Percentiles rank a stretch among this genome's conserved stretches.
phyloP scores from a whole-genome alignment of 2,329 filamentous ascomycete species.

The Talaromyces sp. region DNA sequence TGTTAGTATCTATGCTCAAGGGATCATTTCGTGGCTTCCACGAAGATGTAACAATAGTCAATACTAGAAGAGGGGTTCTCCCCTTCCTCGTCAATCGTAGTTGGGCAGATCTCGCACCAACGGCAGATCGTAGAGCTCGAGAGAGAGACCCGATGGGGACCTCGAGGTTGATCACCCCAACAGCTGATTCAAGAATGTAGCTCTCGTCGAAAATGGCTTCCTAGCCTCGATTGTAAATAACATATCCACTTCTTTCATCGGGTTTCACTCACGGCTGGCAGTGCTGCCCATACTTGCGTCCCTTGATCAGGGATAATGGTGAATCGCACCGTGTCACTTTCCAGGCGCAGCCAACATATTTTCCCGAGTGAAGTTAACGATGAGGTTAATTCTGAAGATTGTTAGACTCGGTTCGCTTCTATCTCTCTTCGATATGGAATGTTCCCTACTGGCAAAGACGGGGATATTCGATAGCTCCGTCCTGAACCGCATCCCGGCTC shows the following conservation, averaged over 20 bases:
- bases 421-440: not conserved
- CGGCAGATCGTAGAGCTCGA: slow-evolving; percentile 83
- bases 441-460: slow-evolving; percentile 48
- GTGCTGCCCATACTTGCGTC: slow-evolving; percentile 92
- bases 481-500: slow-evolving; percentile 46
- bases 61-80: slow-evolving; percentile 74
- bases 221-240: slow-evolving; percentile 20
- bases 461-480: slow-evolving; percentile 48
- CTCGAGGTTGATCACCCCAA: slow-evolving; percentile 95
- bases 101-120: slow-evolving; percentile 73
- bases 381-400: slow-evolving; percentile 52
- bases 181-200: slow-evolving; percentile 81
- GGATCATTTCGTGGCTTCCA: slow-evolving; percentile 49
- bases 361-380: slow-evolving; percentile 66
- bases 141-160: slow-evolving; percentile 83
- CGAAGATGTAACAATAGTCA: slow-evolving; percentile 72
- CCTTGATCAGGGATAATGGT: slow-evolving; percentile 93
- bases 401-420: not conserved
- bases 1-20: slow-evolving; percentile 42
- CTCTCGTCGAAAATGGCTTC: slow-evolving; percentile 78
- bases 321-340: slow-evolving; percentile 82
- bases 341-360: slow-evolving; percentile 84
- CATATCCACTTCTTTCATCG: not conserved
- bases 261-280: slow-evolving; percentile 32
- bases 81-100: slow-evolving; percentile 92